Evolutionary conservation across 2,329 filamentous ascomycete genomes (phyloP).

Genomic region (Ramularia endophylla): DNA sequence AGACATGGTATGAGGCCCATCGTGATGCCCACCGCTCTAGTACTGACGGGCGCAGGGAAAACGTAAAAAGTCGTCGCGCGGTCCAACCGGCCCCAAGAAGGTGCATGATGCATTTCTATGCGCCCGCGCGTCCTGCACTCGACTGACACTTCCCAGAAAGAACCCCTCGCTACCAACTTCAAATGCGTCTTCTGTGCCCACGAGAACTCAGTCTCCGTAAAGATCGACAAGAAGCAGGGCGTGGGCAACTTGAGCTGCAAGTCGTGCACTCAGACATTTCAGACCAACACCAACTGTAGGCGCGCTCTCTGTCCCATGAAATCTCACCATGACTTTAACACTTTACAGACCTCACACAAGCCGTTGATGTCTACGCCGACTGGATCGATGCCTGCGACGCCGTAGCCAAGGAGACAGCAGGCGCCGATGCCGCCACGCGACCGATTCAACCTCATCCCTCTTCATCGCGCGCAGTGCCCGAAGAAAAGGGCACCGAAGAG

Average conservation of each 20-base stretch:
- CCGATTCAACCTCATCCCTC: slow-evolving; percentile 9
- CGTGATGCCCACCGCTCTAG: neutral
- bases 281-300: slow-evolving; percentile 88
- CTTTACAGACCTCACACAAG: slow-evolving; percentile 71
- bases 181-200: slow-evolving; percentile 98
- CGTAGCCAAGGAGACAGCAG: slow-evolving; percentile 54
- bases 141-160: slow-evolving; percentile 36
- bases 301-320: slow-evolving; percentile 7
- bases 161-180: slow-evolving; percentile 75
- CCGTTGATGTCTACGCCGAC: slow-evolving; percentile 94
- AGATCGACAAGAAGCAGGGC: slow-evolving; percentile 88
- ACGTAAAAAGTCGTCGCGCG: slow-evolving; percentile 77
- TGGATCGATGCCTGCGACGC: slow-evolving; percentile 94
- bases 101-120: slow-evolving; percentile 40
- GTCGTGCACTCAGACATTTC: slow-evolving; percentile 88
- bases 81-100: slow-evolving; percentile 76
- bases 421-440: slow-evolving; percentile 5
- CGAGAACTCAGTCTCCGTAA: slow-evolving; percentile 84
- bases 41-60: slow-evolving; percentile 57
- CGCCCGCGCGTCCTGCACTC: neutral
- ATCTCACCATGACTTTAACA: neutral
- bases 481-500: slow-evolving; percentile 27
- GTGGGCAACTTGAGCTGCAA: slow-evolving; percentile 84
- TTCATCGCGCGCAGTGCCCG: slow-evolving; percentile 18
- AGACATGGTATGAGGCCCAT: slow-evolving; percentile 8